Conservation (phyloP, 1,284 basidiomycete genomes). For the Crucibulum parvulum region DNA sequence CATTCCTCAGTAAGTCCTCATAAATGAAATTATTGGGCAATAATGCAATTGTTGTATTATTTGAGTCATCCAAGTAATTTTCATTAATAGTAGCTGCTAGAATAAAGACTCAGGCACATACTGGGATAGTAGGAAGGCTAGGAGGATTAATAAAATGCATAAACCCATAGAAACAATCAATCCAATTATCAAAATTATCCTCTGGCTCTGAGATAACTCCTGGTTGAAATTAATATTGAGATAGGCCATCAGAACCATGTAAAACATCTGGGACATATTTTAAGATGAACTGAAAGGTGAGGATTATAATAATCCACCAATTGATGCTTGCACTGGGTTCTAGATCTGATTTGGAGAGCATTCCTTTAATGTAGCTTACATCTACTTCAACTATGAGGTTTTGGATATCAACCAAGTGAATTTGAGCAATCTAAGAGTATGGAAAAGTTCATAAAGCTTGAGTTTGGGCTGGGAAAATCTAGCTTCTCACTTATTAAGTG, state of each 20-base stretch:
- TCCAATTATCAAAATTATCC: no score
- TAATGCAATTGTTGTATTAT: no score
- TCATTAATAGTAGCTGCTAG: background rate
- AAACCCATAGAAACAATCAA: slow-evolving; percentile 31
- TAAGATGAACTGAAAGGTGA: no score
- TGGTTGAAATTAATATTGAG: no score
- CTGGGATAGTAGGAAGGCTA: background rate
- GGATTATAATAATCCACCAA: slow-evolving; percentile 49
- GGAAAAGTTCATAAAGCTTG: slow-evolving; percentile 44
- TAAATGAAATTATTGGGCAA: background rate
- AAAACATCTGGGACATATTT: no score
- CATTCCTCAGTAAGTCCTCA: background rate
- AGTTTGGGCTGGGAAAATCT: slow-evolving; percentile 46
- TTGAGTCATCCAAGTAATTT: no score
- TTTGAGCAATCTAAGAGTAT: slow-evolving; percentile 23
- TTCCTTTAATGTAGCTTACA: slow-evolving; percentile 43
- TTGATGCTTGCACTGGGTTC: slow-evolving; percentile 40
- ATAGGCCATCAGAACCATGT: no score
- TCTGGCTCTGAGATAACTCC: no score
- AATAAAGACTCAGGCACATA: background rate
- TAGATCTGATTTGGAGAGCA: slow-evolving; percentile 47
- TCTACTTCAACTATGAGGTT: slow-evolving; percentile 44
- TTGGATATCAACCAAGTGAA: slow-evolving; percentile 36
- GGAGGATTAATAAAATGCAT: slow-evolving; percentile 15
- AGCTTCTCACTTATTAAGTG: slow-evolving; percentile 37